These are phyloP conservation scores for Scutellaria galericulata DNA, from an alignment of 257 asterid species.

Conservation along the genomic window DNA sequence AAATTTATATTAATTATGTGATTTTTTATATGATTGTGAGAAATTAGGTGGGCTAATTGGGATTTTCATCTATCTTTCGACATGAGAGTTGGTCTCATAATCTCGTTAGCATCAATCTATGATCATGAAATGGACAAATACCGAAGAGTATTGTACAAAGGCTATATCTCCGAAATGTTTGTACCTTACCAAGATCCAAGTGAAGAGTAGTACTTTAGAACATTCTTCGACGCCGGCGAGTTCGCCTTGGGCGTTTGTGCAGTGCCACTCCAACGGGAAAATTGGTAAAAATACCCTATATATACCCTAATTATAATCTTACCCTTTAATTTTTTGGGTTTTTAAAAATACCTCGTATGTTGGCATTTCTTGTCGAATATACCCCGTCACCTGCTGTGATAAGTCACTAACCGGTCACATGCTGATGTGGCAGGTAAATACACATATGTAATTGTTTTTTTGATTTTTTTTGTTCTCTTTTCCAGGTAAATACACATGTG, in stretches of 20 bases:
- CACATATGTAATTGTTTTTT: too few species aligned
- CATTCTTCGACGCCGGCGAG: slow-evolving; percentile 58
- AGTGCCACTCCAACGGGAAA: slow-evolving; percentile 45
- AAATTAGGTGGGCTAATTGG: slow-evolving; percentile 39
- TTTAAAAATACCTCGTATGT: too few species aligned
- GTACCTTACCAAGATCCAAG: slow-evolving; percentile 62
- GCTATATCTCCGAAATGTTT: slow-evolving; percentile 54
- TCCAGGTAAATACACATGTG: too few species aligned
- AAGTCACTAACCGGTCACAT: too few species aligned
- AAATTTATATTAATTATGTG: slow-evolving; percentile 33
- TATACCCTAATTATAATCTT: too few species aligned
- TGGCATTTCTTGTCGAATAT: too few species aligned
- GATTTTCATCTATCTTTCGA: slow-evolving; percentile 53
- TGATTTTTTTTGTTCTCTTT: too few species aligned
- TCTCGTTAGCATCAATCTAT: slow-evolving; percentile 56
- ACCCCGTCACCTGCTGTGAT: too few species aligned
- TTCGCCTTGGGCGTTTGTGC: slow-evolving; percentile 48
- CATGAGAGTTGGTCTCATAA: slow-evolving; percentile 55
- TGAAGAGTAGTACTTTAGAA: slow-evolving; percentile 54
- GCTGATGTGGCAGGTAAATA: too few species aligned
- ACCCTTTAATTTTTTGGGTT: too few species aligned
- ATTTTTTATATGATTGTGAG: too few species aligned
- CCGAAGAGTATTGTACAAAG: slow-evolving; percentile 56
- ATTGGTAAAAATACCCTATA: too few species aligned
- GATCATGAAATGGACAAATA: slow-evolving; percentile 44